Percentiles rank a stretch among this genome's conserved stretches.
Evolutionary conservation across 2,329 filamentous ascomycete genomes (phyloP).

Genomic region (Ophiognomonia clavigignenti-juglandacearum): DNA sequence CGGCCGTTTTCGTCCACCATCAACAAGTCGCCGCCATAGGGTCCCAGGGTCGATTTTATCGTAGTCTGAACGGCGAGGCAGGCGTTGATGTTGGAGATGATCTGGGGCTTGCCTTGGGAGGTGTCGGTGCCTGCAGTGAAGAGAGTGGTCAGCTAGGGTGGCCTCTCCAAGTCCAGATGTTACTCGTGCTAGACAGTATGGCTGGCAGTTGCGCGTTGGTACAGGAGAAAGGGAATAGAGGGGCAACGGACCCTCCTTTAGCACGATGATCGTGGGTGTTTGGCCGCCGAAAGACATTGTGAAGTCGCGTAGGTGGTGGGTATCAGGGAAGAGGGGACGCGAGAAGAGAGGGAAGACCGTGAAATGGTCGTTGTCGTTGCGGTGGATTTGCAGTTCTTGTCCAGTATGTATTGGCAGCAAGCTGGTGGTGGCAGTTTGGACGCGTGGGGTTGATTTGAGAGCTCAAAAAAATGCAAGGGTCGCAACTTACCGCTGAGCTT

Average conservation of each 20-base stretch:
- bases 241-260: slow-evolving; percentile 79
- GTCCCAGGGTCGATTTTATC: slow-evolving; percentile 91
- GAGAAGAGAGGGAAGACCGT: slow-evolving; percentile 1
- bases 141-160: slow-evolving; percentile 18
- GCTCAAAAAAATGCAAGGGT: too few relatives aligned
- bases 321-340: not conserved
- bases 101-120: slow-evolving; percentile 94
- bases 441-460: slow-evolving; percentile 13
- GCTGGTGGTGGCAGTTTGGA: slow-evolving; percentile 5
- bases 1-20: slow-evolving; percentile 93
- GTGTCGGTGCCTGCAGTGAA: slow-evolving; percentile 83
- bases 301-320: slow-evolving; percentile 14
- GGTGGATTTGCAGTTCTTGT: slow-evolving; percentile 6
- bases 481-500: too few relatives aligned
- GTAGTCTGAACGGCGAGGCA: slow-evolving; percentile 93
- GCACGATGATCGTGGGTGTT: slow-evolving; percentile 95
- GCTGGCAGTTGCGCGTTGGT: slow-evolving; percentile 19
- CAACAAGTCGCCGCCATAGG: slow-evolving; percentile 93
- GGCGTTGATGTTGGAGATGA: slow-evolving; percentile 97
- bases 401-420: too few relatives aligned
- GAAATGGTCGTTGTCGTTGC: not conserved
- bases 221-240: slow-evolving; percentile 20
- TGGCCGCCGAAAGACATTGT: slow-evolving; percentile 95
- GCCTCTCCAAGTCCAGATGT: not conserved
- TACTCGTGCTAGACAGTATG: slow-evolving; percentile 5